Evolutionary conservation across 306 rosid genomes (phyloP).

Genomic region (Dryas alaskensis): DNA sequence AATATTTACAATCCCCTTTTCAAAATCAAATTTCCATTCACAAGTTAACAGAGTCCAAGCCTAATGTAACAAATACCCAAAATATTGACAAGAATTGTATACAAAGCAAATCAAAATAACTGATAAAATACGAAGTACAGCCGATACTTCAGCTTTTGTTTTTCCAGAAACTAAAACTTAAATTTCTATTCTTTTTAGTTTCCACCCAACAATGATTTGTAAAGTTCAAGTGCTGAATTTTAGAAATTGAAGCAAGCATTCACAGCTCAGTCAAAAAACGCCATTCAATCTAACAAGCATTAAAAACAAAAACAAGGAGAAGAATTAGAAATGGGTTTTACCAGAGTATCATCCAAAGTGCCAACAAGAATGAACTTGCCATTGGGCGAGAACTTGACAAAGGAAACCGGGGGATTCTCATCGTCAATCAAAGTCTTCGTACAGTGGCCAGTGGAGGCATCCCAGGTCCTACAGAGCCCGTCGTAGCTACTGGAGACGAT

Average conservation of each 20-base stretch:
- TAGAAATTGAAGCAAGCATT: constrained; percentile 1
- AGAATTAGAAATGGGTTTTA: constrained; percentile 24
- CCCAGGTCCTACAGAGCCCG: constrained; percentile 88
- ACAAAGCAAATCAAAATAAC: background rate
- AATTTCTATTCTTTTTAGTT: background rate
- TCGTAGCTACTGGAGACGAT: constrained; percentile 98
- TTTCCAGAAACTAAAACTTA: background rate
- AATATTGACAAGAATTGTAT: background rate
- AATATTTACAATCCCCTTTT: background rate
- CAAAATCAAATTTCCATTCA: background rate
- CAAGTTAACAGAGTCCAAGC: background rate
- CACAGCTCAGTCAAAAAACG: background rate
- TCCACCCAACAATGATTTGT: background rate
- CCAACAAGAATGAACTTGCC: constrained; percentile 90
- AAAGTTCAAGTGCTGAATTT: background rate
- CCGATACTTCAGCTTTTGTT: background rate
- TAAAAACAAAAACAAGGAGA: background rate
- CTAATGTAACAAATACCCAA: background rate
- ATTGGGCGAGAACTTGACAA: constrained; percentile 87
- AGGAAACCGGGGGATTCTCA: constrained; percentile 93
- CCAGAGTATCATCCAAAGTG: constrained; percentile 84
- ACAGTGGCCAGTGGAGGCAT: constrained; percentile 92
- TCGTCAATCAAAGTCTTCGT: constrained; percentile 90
- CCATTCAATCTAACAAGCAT: background rate
- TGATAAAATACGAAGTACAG: background rate